phyloP scores from a whole-genome alignment of 305 asterid species.

The Rubia balearica region DNA sequence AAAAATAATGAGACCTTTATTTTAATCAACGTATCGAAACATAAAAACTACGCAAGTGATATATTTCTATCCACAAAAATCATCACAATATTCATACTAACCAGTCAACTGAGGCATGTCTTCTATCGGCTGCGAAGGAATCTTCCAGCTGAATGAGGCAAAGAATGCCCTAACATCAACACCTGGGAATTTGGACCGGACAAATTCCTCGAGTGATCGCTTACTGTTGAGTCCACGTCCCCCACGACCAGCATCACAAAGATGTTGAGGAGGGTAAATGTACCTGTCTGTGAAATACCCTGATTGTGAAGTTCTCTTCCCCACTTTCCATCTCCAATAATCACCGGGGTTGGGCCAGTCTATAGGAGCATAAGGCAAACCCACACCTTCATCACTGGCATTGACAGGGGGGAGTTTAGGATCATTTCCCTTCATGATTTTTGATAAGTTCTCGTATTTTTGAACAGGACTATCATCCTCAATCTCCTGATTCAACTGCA shows the following conservation, averaged over 20 bases:
- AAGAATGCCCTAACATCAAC: too few relatives aligned
- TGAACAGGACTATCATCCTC: too few relatives aligned
- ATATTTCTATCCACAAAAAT: too few relatives aligned
- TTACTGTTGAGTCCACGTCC: slow-evolving; percentile 43
- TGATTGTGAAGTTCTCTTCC: slow-evolving; percentile 41
- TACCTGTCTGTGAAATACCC: slow-evolving; percentile 57
- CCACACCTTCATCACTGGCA: slow-evolving; percentile 47
- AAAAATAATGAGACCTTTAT: too few relatives aligned
- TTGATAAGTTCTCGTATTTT: not conserved
- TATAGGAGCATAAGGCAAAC: slow-evolving; percentile 78
- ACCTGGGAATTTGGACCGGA: too few relatives aligned
- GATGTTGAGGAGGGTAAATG: slow-evolving; percentile 44
- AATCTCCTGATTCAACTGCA: not conserved
- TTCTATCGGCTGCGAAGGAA: too few relatives aligned
- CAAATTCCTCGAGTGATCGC: slow-evolving; percentile 41
- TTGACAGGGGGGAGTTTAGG: slow-evolving; percentile 50
- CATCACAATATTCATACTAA: too few relatives aligned
- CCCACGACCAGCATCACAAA: slow-evolving; percentile 22
- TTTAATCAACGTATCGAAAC: too few relatives aligned
- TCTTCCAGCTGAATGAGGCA: too few relatives aligned
- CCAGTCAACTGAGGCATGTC: too few relatives aligned
- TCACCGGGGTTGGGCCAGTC: slow-evolving; percentile 84
- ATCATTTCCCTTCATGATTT: slow-evolving; percentile 32
- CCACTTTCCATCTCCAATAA: slow-evolving; percentile 77
- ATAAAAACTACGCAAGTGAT: too few relatives aligned